Evolutionary conservation across 495 filamentous ascomycete species (phyloP).

Genomic region (Cryomyces minteri): DNA sequence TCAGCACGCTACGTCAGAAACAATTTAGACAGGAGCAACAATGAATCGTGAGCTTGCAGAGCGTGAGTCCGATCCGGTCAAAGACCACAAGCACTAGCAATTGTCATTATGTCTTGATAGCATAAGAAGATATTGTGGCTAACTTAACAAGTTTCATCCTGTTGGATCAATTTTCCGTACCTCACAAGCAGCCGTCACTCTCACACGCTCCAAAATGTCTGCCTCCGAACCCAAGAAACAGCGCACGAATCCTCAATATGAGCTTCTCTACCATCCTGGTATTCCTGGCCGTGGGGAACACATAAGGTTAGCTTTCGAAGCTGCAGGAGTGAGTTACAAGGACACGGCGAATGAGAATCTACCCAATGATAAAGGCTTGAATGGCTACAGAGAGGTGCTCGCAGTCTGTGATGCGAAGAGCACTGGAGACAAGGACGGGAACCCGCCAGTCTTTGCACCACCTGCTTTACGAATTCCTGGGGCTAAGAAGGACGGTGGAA

Average conservation of each 20-base stretch:
- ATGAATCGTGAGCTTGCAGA: no score
- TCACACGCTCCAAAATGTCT: not conserved
- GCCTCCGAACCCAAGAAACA: constrained; percentile 1
- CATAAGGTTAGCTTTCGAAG: constrained; percentile 47
- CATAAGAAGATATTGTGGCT: no score
- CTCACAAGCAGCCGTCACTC: no score
- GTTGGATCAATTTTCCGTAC: no score
- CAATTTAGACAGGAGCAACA: no score
- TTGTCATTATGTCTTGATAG: no score
- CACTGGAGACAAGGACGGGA: constrained; percentile 18
- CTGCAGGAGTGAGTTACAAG: constrained; percentile 35
- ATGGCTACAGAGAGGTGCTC: constrained; percentile 13
- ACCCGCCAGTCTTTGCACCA: constrained; percentile 41
- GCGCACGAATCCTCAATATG: constrained; percentile 16
- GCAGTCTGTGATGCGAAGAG: constrained; percentile 7
- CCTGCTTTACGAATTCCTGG: constrained; percentile 39
- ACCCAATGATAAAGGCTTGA: constrained; percentile 2
- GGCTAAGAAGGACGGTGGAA: constrained; percentile 15
- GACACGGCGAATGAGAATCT: constrained; percentile 27
- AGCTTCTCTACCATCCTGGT: constrained; percentile 45
- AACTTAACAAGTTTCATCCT: no score
- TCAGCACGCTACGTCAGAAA: no score
- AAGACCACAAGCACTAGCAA: no score
- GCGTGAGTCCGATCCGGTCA: no score
- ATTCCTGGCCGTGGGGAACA: constrained; percentile 48